phyloP scores from a whole-genome alignment of 1,139 yeast genomes.

The Fermentozyma sake region DNA sequence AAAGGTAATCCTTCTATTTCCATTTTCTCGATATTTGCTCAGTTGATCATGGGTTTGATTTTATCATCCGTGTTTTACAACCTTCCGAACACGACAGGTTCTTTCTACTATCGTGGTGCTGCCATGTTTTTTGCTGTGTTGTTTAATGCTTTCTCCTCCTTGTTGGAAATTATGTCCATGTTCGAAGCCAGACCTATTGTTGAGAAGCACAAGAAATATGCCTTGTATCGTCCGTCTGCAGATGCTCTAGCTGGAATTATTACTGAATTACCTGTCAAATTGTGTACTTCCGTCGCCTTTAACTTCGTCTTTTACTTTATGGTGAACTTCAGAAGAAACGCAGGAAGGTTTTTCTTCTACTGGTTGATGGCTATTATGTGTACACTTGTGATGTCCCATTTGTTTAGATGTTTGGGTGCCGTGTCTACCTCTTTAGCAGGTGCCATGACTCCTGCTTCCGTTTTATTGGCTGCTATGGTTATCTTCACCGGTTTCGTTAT shows the following conservation, averaged over 20 bases:
- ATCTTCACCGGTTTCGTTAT: conserved; percentile 75
- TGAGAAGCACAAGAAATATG: conserved; percentile 74
- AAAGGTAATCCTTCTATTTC: conserved; percentile 67
- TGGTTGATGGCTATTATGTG: conserved; percentile 49
- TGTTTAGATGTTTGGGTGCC: conserved; percentile 71
- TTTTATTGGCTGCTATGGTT: conserved; percentile 56
- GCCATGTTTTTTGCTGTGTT: conserved; percentile 73
- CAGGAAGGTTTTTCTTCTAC: conserved; percentile 70
- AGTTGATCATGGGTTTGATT: conserved; percentile 68
- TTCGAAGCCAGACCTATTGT: conserved; percentile 74
- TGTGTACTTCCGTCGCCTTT: conserved; percentile 51
- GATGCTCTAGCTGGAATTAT: conserved; percentile 68
- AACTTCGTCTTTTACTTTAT: conserved; percentile 63
- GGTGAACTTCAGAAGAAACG: conserved; percentile 58
- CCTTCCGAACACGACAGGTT: conserved; percentile 32
- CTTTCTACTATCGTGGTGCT: conserved; percentile 67
- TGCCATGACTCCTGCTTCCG: conserved; percentile 71
- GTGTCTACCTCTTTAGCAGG: conserved; percentile 54
- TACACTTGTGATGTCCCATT: conserved; percentile 63
- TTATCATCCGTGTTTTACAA: conserved; percentile 75
- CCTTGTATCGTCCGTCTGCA: conserved; percentile 73
- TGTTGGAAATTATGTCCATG: conserved; percentile 66
- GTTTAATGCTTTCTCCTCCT: conserved; percentile 71
- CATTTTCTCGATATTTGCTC: conserved; percentile 54
- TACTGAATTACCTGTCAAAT: conserved; percentile 64